Conservation (phyloP, 805 yeast genomes). For the Ogataea glucozyma region DNA sequence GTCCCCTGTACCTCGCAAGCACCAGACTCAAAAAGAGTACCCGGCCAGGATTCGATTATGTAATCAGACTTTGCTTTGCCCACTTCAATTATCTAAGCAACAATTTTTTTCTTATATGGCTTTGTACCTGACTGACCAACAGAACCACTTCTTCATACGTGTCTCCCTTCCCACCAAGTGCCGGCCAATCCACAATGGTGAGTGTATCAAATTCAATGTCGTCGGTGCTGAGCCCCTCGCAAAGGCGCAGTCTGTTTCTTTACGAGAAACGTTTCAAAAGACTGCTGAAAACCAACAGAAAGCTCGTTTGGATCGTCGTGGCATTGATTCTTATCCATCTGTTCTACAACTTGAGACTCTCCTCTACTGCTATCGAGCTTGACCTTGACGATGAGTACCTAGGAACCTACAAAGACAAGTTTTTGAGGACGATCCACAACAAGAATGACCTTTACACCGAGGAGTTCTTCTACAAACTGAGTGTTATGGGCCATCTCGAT, state of each 20-base stretch:
- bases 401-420: slow-evolving; percentile 36
- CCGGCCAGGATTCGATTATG: too few species aligned
- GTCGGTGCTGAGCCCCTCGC: slow-evolving; percentile 8
- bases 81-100: too few species aligned
- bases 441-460: slow-evolving; percentile 28
- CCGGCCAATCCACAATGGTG: slow-evolving; percentile 1
- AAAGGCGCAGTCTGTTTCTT: slow-evolving; percentile 17
- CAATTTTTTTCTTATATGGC: too few species aligned
- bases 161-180: not conserved
- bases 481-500: slow-evolving; percentile 31
- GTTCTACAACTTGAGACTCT: slow-evolving; percentile 10
- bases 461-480: slow-evolving; percentile 30
- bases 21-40: too few species aligned
- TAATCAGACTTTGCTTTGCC: too few species aligned
- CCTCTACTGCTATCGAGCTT: slow-evolving; percentile 12
- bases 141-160: slow-evolving; percentile 2
- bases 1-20: too few species aligned
- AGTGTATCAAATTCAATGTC: slow-evolving; percentile 7
- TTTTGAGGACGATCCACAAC: slow-evolving; percentile 23
- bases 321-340: slow-evolving; percentile 17
- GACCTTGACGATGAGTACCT: slow-evolving; percentile 28
- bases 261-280: slow-evolving; percentile 19
- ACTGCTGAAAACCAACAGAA: slow-evolving; percentile 20
- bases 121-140: too few species aligned
- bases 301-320: slow-evolving; percentile 13